These are phyloP conservation scores for Trichoderma koningii DNA, from an alignment of 2,329 filamentous ascomycete genomes.

Conservation along the genomic window DNA sequence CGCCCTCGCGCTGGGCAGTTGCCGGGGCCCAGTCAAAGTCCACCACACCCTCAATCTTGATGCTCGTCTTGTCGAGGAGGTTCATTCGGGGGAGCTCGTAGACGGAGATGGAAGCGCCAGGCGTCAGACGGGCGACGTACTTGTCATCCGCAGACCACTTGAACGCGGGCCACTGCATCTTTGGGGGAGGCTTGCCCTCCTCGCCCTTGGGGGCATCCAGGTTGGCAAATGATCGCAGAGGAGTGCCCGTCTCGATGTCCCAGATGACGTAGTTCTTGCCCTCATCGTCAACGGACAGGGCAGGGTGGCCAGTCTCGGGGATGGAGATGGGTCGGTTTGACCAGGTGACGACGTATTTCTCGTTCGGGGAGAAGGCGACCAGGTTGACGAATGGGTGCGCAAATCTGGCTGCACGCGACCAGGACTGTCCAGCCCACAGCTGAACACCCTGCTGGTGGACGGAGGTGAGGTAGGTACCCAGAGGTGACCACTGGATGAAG, in stretches of 20 bases:
- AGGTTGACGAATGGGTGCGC: constrained; percentile 95
- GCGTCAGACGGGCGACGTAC: constrained; percentile 90
- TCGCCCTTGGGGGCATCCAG: constrained; percentile 69
- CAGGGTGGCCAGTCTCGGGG: constrained; percentile 80
- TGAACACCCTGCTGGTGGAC: constrained; percentile 96
- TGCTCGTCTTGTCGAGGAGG: constrained; percentile 82
- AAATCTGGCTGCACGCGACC: constrained; percentile 89
- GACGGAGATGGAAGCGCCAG: constrained; percentile 84
- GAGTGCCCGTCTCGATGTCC: constrained; percentile 88
- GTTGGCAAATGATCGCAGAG: constrained; percentile 90
- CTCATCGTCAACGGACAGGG: constrained; percentile 88
- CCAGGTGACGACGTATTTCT: constrained; percentile 96
- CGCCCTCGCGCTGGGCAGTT: constrained; percentile 74
- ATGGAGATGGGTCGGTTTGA: constrained; percentile 91
- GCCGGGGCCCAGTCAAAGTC: constrained; percentile 98
- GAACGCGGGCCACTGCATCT: constrained; percentile 97
- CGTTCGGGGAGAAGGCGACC: constrained; percentile 89
- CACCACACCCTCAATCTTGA: constrained; percentile 95
- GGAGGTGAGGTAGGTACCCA: constrained; percentile 90
- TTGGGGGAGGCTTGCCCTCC: constrained; percentile 69
- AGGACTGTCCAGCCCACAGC: constrained; percentile 89
- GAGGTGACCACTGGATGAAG: constrained; percentile 96
- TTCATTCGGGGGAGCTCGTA: constrained; percentile 90
- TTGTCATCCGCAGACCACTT: constrained; percentile 99
- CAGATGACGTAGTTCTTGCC: constrained; percentile 99